Conservation (phyloP, 2,329 filamentous ascomycete genomes). For the Xylariaceae sp. region DNA sequence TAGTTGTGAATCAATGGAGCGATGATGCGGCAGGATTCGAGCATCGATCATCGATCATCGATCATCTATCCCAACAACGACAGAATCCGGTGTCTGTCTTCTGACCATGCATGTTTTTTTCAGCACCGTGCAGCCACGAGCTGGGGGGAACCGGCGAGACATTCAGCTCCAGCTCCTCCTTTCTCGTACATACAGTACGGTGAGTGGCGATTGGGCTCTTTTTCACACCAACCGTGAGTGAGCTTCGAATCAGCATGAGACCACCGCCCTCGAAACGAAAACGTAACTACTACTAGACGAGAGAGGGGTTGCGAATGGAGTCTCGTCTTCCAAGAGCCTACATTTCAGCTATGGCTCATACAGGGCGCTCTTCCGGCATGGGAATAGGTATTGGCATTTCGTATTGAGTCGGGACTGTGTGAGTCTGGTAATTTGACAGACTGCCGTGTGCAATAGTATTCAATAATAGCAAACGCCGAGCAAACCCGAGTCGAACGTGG, state of each 20-base stretch:
- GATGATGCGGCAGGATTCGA: too few relatives aligned
- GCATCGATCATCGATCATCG: too few relatives aligned
- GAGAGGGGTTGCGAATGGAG: too few relatives aligned
- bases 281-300: too few relatives aligned
- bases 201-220: too few relatives aligned
- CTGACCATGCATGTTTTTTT: not conserved
- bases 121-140: conserved; percentile 4
- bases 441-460: not conserved
- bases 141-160: not conserved
- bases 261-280: not conserved
- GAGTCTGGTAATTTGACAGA: not conserved
- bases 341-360: too few relatives aligned
- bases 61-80: too few relatives aligned
- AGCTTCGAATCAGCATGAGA: not conserved
- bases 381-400: not conserved
- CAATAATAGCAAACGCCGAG: not conserved
- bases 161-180: not conserved
- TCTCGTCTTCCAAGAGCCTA: too few relatives aligned
- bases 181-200: not conserved
- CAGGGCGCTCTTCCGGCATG: too few relatives aligned
- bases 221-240: not conserved
- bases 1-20: not conserved
- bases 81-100: not conserved
- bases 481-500: conserved; percentile 4
- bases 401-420: not conserved